phyloP scores from a whole-genome alignment of 2,329 filamentous ascomycete genomes.

The Cytospora chrysosperma region DNA sequence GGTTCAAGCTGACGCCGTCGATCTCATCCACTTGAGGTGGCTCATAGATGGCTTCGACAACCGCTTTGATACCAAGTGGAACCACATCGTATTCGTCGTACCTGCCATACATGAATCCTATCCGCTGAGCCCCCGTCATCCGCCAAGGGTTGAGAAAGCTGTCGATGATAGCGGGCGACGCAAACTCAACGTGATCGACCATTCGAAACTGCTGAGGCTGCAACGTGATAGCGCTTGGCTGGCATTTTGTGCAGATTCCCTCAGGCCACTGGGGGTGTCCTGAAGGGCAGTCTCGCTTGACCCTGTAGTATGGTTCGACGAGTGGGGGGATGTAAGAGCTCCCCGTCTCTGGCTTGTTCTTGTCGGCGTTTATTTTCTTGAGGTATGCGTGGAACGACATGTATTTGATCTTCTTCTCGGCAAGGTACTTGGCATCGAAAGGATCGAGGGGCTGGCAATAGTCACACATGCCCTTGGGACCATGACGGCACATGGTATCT shows the following conservation, averaged over 20 bases:
- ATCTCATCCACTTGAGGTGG: conserved; percentile 86
- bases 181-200: conserved; percentile 98
- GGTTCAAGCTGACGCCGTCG: conserved; percentile 80
- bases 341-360: conserved; percentile 91
- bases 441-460: conserved; percentile 97
- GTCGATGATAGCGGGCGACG: conserved; percentile 80
- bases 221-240: conserved; percentile 92
- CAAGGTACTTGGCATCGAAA: conserved; percentile 83
- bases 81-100: conserved; percentile 92
- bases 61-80: conserved; percentile 88
- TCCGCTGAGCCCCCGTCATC: conserved; percentile 74
- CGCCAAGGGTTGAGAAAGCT: conserved; percentile 92
- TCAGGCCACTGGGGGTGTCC: conserved; percentile 93
- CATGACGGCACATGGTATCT: conserved; percentile 89
- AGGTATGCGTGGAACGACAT: conserved; percentile 93
- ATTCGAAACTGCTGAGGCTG: conserved; percentile 93
- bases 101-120: conserved; percentile 88
- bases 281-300: conserved; percentile 84
- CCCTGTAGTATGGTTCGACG: conserved; percentile 87
- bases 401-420: conserved; percentile 98
- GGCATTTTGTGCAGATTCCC: conserved; percentile 97
- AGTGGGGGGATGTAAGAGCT: conserved; percentile 96
- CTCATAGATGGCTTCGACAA: conserved; percentile 97
- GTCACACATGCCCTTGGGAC: conserved; percentile 97
- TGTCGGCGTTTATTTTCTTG: conserved; percentile 91